Evolutionary conservation across 192 early-diverging fungal species (phyloP), one percentile per base, ranked within the genome.

Genomic region (Funneliformis geosporum): DNA sequence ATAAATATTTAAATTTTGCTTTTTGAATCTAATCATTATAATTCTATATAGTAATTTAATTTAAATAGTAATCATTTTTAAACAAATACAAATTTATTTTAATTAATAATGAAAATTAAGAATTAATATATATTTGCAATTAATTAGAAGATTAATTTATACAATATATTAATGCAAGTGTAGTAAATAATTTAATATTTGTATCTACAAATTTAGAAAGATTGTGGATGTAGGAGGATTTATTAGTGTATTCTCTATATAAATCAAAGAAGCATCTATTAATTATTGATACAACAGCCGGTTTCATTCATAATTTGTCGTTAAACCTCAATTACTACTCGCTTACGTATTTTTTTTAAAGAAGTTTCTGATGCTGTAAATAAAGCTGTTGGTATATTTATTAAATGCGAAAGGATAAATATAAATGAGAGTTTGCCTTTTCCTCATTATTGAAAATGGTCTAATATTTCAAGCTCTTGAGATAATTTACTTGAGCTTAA

Each of bases 181-280:
- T n/a, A n/a, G n/a, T n/a, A n/a, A n/a, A n/a, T n/a, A 64, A 64
- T 28, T 27, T 64, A 64, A 28, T 27, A 64, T 64, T 64, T 64
- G 61, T 21, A 11, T 9, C 23, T 28, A 64, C 23, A 64, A 27
- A 64, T 25, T 25, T 10, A 64, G 61, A 27, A 64, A 64, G 25
- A 64, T 64, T 8, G 9, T 64, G 27, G 61, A 64, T 64, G 61
- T 64, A 27, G 61, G 61, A 27, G 25, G 25, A 28, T 64, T 64
- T 16, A 27, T 64, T 28, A 64, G 25, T 64, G 9, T 25, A 28
- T 27, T 28, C 8, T n/a, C 61, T 11, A 10, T 64, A 25, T 28
- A 64, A 64, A 25, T 9, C 23, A 27, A 28, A 27, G n/a, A 64
- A 64, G 23, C 23, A 64, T 64, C 25, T 64, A 64, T 16, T 64